These are phyloP conservation scores for Kuraishia hungarica DNA, from an alignment of 805 yeast genomes.

Conservation along the genomic window DNA sequence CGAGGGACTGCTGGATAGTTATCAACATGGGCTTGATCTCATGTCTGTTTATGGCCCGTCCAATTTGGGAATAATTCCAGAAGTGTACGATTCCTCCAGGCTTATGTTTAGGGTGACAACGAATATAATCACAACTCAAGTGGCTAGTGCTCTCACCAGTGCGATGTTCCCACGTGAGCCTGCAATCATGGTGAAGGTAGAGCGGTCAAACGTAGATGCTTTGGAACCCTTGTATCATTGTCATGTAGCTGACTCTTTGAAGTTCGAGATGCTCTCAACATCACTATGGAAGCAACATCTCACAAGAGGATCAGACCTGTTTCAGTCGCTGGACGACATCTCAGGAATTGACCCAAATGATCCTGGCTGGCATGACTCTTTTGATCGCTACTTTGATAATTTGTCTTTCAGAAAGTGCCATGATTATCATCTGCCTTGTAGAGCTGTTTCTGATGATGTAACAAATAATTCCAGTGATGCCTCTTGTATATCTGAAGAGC, in stretches of 20 bases:
- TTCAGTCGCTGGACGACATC: conserved; percentile 19
- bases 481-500: conserved; percentile 19
- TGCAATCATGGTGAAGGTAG: conserved; percentile 23
- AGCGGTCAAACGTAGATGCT: conserved; percentile 22
- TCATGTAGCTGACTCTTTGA: conserved; percentile 19
- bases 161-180: conserved; percentile 27
- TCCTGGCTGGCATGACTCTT: conserved; percentile 16
- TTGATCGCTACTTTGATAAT: conserved; percentile 34
- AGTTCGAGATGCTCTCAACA: conserved; percentile 16
- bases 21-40: conserved; percentile 29
- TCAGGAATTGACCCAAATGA: conserved; percentile 14
- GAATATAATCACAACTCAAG: conserved; percentile 30
- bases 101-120: conserved; percentile 27
- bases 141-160: conserved; percentile 25
- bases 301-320: conserved; percentile 19
- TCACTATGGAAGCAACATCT: conserved; percentile 28
- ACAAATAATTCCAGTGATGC: conserved; percentile 10
- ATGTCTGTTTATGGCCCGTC: conserved; percentile 26
- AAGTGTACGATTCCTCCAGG: conserved; percentile 20
- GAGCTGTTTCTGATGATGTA: background rate
- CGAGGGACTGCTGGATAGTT: conserved; percentile 30
- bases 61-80: conserved; percentile 23
- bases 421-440: conserved; percentile 23
- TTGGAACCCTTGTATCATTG: conserved; percentile 28
- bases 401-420: conserved; percentile 30